Conservation (phyloP, 306 rosid genomes). For the Amphicarpaea edgeworthii region DNA sequence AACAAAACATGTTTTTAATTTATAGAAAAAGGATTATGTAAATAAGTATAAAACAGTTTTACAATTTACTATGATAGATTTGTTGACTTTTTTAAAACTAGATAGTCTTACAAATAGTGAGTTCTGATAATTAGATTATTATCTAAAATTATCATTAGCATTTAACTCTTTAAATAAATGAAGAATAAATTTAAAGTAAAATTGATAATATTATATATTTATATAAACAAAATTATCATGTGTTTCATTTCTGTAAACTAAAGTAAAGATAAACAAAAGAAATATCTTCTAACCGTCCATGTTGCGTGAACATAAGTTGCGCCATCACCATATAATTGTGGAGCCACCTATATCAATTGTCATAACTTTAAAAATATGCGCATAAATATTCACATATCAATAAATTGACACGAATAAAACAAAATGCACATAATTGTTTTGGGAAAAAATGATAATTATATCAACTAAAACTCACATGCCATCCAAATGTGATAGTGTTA, state of each 20-base stretch:
- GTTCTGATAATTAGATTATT: too few relatives aligned
- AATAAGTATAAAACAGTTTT: too few relatives aligned
- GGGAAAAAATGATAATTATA: not conserved
- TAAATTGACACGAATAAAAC: not conserved
- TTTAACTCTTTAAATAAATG: too few relatives aligned
- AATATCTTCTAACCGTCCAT: slow-evolving; percentile 28
- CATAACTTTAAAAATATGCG: not conserved
- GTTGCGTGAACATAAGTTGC: not conserved
- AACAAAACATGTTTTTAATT: too few relatives aligned
- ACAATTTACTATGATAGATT: too few relatives aligned
- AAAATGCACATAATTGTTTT: not conserved
- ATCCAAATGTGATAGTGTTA: not conserved
- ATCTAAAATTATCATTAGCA: too few relatives aligned
- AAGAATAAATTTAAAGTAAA: too few relatives aligned
- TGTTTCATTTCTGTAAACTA: not conserved
- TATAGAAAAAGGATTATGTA: too few relatives aligned
- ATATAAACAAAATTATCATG: not conserved
- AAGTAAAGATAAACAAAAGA: not conserved
- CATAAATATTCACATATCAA: not conserved
- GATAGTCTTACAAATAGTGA: too few relatives aligned
- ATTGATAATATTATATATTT: too few relatives aligned
- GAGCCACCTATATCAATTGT: slow-evolving; percentile 4
- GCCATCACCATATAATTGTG: not conserved
- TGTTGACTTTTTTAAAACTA: too few relatives aligned
- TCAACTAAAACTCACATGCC: slow-evolving; percentile 35